These are phyloP conservation scores for Brassica nigra DNA, from an alignment of 345 rosid species.

Conservation along the genomic window DNA sequence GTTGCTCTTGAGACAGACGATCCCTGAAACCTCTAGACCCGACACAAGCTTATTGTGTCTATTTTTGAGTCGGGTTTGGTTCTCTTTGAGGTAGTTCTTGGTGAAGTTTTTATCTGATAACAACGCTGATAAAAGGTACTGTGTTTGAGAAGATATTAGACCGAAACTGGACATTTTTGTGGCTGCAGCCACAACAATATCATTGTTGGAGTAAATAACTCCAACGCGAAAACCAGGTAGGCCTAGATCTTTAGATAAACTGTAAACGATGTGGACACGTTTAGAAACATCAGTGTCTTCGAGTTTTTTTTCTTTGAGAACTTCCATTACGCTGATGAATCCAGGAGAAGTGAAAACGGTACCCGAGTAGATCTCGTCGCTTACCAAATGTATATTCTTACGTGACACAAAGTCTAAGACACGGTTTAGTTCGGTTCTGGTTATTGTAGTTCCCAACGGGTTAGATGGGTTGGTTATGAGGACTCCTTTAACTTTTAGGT, in stretches of 20 bases:
- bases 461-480: conserved; percentile 81
- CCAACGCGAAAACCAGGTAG: conserved; percentile 92
- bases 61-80: conserved; percentile 54
- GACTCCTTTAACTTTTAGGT: conserved; percentile 69
- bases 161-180: conserved; percentile 92
- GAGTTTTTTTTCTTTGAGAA: conserved; percentile 51
- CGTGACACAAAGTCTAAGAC: conserved; percentile 57
- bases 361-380: conserved; percentile 80
- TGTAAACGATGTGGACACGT: conserved; percentile 71
- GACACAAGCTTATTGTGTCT: conserved; percentile 54
- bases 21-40: conserved; percentile 61
- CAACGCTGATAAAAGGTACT: conserved; percentile 63
- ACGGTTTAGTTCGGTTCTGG: conserved; percentile 57
- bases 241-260: conserved; percentile 82
- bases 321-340: conserved; percentile 66
- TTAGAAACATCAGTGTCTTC: conserved; percentile 50
- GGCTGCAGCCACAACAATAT: conserved; percentile 65
- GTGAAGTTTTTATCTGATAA: conserved; percentile 72
- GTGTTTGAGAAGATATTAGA: conserved; percentile 79
- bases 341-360: conserved; percentile 64
- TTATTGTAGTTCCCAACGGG: conserved; percentile 69
- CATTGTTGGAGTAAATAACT: conserved; percentile 76
- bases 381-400: conserved; percentile 64
- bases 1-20: conserved; percentile 68
- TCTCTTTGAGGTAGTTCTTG: conserved; percentile 54